Percentiles rank a stretch among this genome's conserved stretches.
These are phyloP conservation scores for Blastobotrys muscicola DNA, from an alignment of 805 yeast species.

Conservation along the genomic window DNA sequence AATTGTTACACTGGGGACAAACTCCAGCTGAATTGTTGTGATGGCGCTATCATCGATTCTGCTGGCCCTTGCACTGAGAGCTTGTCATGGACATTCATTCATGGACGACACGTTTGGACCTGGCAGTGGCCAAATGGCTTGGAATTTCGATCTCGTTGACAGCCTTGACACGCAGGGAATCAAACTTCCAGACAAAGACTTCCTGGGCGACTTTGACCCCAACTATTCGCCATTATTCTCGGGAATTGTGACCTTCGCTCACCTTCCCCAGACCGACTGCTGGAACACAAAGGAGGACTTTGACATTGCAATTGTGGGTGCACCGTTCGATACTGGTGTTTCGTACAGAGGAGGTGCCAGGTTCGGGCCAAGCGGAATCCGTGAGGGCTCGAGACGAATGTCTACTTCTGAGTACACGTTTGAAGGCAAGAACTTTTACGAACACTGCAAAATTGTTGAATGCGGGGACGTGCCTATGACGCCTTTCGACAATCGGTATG, in stretches of 20 bases:
- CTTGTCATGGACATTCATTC: not conserved
- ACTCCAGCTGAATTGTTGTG: too few species aligned
- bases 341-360: slow-evolving; percentile 73
- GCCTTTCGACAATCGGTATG: slow-evolving; percentile 53
- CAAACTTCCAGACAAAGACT: slow-evolving; percentile 3
- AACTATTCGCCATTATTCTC: slow-evolving; percentile 2
- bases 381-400: slow-evolving; percentile 34
- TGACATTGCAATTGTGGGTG: slow-evolving; percentile 68
- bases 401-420: slow-evolving; percentile 19
- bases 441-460: slow-evolving; percentile 44
- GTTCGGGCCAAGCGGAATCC: slow-evolving; percentile 51
- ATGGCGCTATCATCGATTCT: not conserved
- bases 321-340: slow-evolving; percentile 76
- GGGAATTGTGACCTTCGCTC: slow-evolving; percentile 47
- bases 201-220: slow-evolving; percentile 2
- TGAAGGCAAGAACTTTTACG: slow-evolving; percentile 51
- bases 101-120: not conserved
- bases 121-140: too few species aligned
- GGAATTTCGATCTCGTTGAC: not conserved
- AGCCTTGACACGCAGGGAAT: not conserved
- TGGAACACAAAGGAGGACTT: slow-evolving; percentile 33
- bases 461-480: slow-evolving; percentile 62
- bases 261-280: slow-evolving; percentile 51
- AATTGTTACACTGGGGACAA: not conserved
- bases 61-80: not conserved